These are phyloP conservation scores for Penicillium parvum DNA, from an alignment of 495 filamentous ascomycete genomes.

Conservation along the genomic window DNA sequence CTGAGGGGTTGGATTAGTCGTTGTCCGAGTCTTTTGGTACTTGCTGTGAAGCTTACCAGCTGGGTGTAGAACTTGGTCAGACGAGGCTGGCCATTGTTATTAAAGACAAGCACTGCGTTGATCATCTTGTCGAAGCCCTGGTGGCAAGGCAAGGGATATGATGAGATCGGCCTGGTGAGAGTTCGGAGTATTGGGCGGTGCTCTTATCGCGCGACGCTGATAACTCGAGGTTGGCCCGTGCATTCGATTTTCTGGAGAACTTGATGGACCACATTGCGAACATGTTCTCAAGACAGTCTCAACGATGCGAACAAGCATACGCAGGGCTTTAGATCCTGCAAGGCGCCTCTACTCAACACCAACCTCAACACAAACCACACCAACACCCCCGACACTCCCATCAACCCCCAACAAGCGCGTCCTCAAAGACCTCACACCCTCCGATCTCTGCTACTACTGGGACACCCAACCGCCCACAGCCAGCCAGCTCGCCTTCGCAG, in stretches of 20 bases:
- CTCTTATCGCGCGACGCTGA: conserved; percentile 15
- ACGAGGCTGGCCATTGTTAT: conserved; percentile 92
- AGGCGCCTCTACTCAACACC: conserved; percentile 10
- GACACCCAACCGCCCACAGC: conserved; percentile 52
- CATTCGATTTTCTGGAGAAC: conserved; percentile 16
- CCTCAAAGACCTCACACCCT: conserved; percentile 33
- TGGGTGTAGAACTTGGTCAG: conserved; percentile 99
- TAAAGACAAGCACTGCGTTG: conserved; percentile 98
- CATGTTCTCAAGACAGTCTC: neutral
- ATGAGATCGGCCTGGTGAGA: neutral
- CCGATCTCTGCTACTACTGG: conserved; percentile 51
- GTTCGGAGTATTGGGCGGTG: neutral
- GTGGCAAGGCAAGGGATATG: neutral
- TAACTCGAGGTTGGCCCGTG: conserved; percentile 13
- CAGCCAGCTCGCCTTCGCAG: conserved; percentile 51
- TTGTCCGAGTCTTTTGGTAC: neutral
- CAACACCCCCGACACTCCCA: neutral
- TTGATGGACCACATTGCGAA: conserved; percentile 1
- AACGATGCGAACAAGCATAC: conserved; percentile 7
- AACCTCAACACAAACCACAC: neutral
- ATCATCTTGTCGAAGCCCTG: conserved; percentile 62
- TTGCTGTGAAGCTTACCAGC: conserved; percentile 58
- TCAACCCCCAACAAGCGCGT: conserved; percentile 27
- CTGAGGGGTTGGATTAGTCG: conserved; percentile 39
- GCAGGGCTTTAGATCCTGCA: neutral